Base-by-base conservation (phyloP, 1,139 yeast species). In the Suhomyces coccinellae region DNA sequence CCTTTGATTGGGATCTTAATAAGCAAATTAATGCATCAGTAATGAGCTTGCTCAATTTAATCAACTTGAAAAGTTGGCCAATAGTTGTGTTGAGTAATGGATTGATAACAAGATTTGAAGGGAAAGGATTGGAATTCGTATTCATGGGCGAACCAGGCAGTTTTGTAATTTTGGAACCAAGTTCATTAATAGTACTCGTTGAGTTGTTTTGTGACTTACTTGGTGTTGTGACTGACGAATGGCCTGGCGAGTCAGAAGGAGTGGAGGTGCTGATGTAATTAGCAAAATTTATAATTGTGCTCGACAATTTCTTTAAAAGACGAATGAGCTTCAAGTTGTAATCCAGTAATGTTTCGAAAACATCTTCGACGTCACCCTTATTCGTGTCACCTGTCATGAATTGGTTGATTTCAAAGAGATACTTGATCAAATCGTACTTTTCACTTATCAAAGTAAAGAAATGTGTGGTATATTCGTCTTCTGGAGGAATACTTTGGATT, bases 261-360 rank as follows among this genome's bases (percentile, higher is more conserved):
- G 50, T 42, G 6, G 49, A 34, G 3, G 54, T 45, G 29, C 53
- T 44, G 22, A 51, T 48, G 30, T 41, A 49, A 43, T 53, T 54
- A 24, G 58, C 57, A 45, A 72, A 58, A 42, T 63, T 70, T 36
- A 70, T 52, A 30, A 77, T 69, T n/a, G 71, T 59, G 35, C 55
- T 62, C 3, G 77, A 57, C 4, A 77, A 51, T 44, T 67, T 70
- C 54, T 75, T 79, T 31, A 73, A 55, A 6, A 77, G 51, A 41
- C 82, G 65, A 3, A 72, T 62, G 16, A 79, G 60, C 49, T 78
- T 79, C 36, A 79, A 55, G 48, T 77, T 79, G 46, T 67, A 61
- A 47, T 79, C 84, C 53, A 69, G 66, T 4, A 79, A 50, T 28
- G 67, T 65, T 41, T 74, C 79, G 42, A 66, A 67, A 32, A 69